These are phyloP conservation scores for Pseudomassariella vexata DNA, from an alignment of 2,329 filamentous ascomycete species.

Conservation along the genomic window DNA sequence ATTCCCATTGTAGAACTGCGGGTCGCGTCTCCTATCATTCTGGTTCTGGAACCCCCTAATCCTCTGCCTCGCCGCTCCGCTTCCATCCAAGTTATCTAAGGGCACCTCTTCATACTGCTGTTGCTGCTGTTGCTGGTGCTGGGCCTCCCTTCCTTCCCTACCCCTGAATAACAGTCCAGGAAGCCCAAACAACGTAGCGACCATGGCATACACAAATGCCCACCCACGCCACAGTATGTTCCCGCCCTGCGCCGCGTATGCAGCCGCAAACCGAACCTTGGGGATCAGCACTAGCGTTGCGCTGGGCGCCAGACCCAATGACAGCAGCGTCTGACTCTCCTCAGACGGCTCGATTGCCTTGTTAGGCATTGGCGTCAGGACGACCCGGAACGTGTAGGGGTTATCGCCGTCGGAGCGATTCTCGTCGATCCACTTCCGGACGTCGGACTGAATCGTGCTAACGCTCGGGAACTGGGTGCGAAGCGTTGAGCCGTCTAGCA, in stretches of 20 bases:
- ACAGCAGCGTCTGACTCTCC: constrained; percentile 61
- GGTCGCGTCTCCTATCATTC: constrained; percentile 47
- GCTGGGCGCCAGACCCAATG: constrained; percentile 69
- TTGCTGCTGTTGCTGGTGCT: no score
- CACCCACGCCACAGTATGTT: constrained; percentile 21
- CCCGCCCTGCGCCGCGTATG: constrained; percentile 29
- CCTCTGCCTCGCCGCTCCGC: constrained; percentile 17
- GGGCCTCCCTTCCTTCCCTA: constrained; percentile 1
- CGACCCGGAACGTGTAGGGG: constrained; percentile 79
- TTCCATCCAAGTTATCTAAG: constrained; percentile 23
- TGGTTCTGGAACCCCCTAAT: constrained; percentile 48
- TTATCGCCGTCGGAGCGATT: constrained; percentile 48
- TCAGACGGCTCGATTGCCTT: constrained; percentile 68
- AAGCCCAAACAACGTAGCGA: constrained; percentile 7
- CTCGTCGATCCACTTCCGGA: constrained; percentile 73
- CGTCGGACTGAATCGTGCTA: constrained; percentile 56
- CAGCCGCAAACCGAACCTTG: constrained; percentile 41
- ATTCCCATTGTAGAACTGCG: constrained; percentile 88
- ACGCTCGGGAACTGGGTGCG: constrained; percentile 63
- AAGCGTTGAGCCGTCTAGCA: constrained; percentile 80
- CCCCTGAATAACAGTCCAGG: constrained; percentile 15
- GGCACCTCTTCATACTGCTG: constrained; percentile 21
- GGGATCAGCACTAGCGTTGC: constrained; percentile 80
- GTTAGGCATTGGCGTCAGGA: constrained; percentile 73
- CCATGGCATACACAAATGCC: constrained; percentile 6